phyloP scores from a whole-genome alignment of 192 early-diverging fungal species.

The Allomyces javanicus region DNA sequence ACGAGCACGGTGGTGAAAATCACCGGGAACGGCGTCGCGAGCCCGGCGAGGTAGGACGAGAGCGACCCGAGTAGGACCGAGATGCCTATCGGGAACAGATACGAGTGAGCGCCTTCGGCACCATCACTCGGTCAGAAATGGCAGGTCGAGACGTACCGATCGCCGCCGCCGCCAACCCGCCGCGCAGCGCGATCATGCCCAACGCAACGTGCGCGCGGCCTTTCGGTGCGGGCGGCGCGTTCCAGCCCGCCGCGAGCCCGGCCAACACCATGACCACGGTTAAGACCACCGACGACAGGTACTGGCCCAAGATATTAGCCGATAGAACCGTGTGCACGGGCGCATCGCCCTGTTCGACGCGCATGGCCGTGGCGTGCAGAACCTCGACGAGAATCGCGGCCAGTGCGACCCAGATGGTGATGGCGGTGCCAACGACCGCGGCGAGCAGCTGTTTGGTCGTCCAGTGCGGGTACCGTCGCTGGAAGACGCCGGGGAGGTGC shows the following conservation, averaged over 20 bases:
- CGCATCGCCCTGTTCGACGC: too few relatives aligned
- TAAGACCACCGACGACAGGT: too few relatives aligned
- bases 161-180: not conserved
- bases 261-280: too few relatives aligned
- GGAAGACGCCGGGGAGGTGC: not conserved
- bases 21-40: not conserved
- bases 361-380: too few relatives aligned
- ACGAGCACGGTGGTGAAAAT: not conserved
- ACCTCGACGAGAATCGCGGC: not conserved
- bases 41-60: not conserved
- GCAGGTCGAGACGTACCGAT: too few relatives aligned
- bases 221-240: not conserved
- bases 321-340: too few relatives aligned
- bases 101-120: too few relatives aligned
- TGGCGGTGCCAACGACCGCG: not conserved
- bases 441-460: not conserved
- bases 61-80: not conserved
- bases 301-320: too few relatives aligned
- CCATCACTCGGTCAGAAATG: too few relatives aligned
- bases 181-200: not conserved
- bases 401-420: not conserved
- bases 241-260: not conserved
- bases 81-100: too few relatives aligned
- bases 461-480: not conserved
- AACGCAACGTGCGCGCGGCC: not conserved